These are phyloP conservation scores for Melanomma pulvis-pyrius DNA, from an alignment of 495 filamentous ascomycete genomes.

Conservation along the genomic window DNA sequence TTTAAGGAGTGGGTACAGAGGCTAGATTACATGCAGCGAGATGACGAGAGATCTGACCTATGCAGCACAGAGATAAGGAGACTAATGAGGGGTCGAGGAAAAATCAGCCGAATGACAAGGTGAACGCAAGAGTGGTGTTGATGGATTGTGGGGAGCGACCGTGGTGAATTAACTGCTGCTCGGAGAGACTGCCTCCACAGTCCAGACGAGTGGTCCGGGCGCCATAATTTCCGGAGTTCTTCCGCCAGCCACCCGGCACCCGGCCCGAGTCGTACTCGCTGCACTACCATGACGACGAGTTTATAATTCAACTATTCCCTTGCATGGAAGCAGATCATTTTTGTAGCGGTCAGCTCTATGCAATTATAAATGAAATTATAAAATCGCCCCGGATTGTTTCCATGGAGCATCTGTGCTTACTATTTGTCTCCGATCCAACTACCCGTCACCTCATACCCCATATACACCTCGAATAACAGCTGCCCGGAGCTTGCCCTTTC, in stretches of 20 bases:
- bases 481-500: too few relatives aligned
- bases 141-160: neutral
- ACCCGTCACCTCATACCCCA: too few relatives aligned
- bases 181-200: neutral
- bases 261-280: too few relatives aligned
- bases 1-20: conserved; percentile 1
- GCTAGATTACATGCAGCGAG: neutral
- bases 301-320: too few relatives aligned
- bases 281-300: too few relatives aligned
- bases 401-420: too few relatives aligned
- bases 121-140: neutral
- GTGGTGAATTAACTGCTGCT: neutral
- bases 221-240: conserved; percentile 8
- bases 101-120: neutral
- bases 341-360: too few relatives aligned
- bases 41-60: neutral
- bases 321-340: too few relatives aligned
- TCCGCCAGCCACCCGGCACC: conserved; percentile 3
- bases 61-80: neutral
- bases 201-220: neutral
- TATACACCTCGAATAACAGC: too few relatives aligned
- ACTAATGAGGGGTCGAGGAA: neutral
- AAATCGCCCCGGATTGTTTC: too few relatives aligned
- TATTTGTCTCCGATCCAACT: too few relatives aligned
- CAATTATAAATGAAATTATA: too few relatives aligned